These are phyloP conservation scores for Cryphonectria carpinicola DNA, from an alignment of 2,329 filamentous ascomycete species.

Conservation along the genomic window DNA sequence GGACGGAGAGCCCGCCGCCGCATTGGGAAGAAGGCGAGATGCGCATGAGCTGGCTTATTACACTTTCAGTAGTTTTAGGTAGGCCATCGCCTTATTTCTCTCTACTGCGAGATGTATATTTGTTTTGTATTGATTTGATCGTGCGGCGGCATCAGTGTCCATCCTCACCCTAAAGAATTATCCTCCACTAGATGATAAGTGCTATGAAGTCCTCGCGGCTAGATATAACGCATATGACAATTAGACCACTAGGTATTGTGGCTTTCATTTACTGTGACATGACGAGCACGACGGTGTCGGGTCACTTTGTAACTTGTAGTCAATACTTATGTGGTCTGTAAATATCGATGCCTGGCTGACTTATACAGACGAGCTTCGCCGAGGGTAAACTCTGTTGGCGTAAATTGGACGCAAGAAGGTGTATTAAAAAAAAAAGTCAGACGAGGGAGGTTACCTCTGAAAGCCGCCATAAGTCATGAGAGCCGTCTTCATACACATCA, in stretches of 20 bases:
- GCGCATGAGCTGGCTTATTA: not conserved
- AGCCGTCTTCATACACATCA: conserved; percentile 23
- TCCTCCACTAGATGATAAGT: not conserved
- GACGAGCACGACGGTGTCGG: not conserved
- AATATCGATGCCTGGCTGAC: not conserved
- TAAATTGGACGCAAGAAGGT: not conserved
- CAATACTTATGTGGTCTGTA: not conserved
- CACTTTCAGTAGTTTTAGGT: not conserved
- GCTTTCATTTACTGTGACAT: not conserved
- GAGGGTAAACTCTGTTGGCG: not conserved
- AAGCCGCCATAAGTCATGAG: conserved; percentile 21
- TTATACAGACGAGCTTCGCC: not conserved
- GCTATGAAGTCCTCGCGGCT: not conserved
- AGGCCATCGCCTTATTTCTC: not conserved
- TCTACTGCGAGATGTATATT: not conserved
- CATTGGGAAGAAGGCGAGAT: not conserved
- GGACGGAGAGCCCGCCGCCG: not conserved
- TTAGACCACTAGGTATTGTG: not conserved
- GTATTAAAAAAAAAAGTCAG: not conserved
- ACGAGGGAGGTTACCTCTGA: not conserved
- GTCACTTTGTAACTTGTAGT: not conserved
- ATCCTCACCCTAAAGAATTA: not conserved
- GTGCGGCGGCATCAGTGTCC: not conserved
- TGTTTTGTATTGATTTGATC: not conserved
- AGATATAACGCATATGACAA: not conserved